Conservation (phyloP, 768 basidiomycete species). For the Lentinus brumalis region DNA sequence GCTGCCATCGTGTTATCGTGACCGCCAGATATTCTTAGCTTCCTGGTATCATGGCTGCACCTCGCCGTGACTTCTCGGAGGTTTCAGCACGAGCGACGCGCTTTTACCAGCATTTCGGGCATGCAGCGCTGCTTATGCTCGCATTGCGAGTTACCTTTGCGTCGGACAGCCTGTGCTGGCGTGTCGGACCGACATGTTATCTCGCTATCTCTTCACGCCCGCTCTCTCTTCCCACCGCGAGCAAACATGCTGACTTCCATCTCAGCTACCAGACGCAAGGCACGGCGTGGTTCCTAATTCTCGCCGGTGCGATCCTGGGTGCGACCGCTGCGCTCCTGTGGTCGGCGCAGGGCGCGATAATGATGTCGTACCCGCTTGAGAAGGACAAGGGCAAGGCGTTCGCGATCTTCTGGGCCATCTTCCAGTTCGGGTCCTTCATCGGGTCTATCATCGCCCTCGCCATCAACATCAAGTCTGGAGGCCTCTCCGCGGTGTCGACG, state of each 20-base stretch:
- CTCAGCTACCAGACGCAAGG: constrained; percentile 40
- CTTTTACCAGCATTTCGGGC: too few relatives aligned
- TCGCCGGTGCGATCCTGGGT: constrained; percentile 53
- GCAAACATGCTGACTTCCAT: not conserved
- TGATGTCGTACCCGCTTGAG: constrained; percentile 60
- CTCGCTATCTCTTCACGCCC: not conserved
- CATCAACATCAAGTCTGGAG: constrained; percentile 39
- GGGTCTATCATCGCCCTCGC: constrained; percentile 47
- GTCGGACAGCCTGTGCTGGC: not conserved
- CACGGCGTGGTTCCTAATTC: constrained; percentile 47
- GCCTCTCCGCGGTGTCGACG: constrained; percentile 38
- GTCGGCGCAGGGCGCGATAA: constrained; percentile 53
- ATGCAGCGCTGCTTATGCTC: too few relatives aligned
- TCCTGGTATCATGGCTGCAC: too few relatives aligned
- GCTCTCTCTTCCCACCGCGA: not conserved
- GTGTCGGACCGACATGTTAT: constrained; percentile 3
- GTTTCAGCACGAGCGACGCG: too few relatives aligned
- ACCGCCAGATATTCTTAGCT: too few relatives aligned
- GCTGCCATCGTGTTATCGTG: too few relatives aligned
- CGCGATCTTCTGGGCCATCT: constrained; percentile 54
- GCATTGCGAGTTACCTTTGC: too few relatives aligned
- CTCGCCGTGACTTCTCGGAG: too few relatives aligned
- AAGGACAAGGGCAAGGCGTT: constrained; percentile 57
- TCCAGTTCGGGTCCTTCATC: constrained; percentile 46
- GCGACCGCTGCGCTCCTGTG: constrained; percentile 53